Evolutionary conservation across 257 asterid genomes (phyloP), one percentile per base, ranked within the genome.

Genomic region (Solanum phureja): DNA sequence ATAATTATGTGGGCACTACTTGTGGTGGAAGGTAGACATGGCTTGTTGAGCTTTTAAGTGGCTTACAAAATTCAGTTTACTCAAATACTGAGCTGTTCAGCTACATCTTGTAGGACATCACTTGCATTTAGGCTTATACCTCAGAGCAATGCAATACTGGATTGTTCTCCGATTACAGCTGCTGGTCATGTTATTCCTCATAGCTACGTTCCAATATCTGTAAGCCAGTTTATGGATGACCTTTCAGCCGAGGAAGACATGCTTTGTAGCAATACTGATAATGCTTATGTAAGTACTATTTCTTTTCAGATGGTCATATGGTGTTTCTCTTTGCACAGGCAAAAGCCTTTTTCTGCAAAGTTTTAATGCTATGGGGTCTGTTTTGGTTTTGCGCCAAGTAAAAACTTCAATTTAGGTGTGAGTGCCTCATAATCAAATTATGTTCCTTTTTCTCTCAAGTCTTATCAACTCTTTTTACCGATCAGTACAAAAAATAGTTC

Each of bases 161-260:
- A 97, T 89, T 97, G 98, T 90, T 89, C 95, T 86, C 95, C 96
- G 4, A 90, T 97, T 90, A 93, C 98, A 49, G 95, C 95, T 87
- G 99, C 98, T 91, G 99, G 99, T 87, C 98, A 97, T 89, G 94
- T 91, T 87, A 94, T 95, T 89, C 98, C 99, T 77, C 99, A 95
- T 79, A 93, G 95, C 92, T 97, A 91, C 83, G 92, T 91, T 89
- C 98, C 99, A 81, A 90, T 97, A 90, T 93, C 99, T 87, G 98
- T 94, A 31, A 94, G 96, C 94, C 98, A 93, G 93, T 95, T 97
- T 90, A 92, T 97, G 98, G 99, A 95, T 90, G 98, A 94, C 89
- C 95, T 95, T 89, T 95, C 98, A 71, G 95, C 95, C 29, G 99
- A 93, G 89, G 98, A 95, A 90, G 99, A 95, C 87, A 89, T 89